A percentile compares a stretch with the other conserved stretches of the same genome.
phyloP scores from a whole-genome alignment of 768 basidiomycete genomes.

The Mrakia blollopis region DNA sequence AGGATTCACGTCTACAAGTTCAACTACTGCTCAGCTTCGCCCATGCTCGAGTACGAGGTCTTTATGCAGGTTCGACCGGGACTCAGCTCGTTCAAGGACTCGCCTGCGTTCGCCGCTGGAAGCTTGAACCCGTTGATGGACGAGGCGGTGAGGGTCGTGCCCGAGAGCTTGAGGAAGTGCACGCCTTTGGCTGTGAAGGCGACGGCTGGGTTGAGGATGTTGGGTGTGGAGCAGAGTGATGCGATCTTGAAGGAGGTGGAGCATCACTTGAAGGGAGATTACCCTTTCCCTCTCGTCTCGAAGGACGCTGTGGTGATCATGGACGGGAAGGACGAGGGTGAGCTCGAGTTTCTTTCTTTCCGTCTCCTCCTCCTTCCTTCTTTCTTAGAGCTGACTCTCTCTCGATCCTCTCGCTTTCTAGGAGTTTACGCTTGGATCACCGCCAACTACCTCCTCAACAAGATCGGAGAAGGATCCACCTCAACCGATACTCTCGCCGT shows the following conservation, averaged over 20 bases:
- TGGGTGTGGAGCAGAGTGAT: constrained; percentile 58
- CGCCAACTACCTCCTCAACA: constrained; percentile 81
- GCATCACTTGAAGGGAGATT: constrained; percentile 54
- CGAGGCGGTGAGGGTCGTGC: constrained; percentile 73
- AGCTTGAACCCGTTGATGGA: constrained; percentile 74
- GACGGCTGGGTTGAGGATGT: constrained; percentile 75
- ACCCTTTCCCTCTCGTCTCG: constrained; percentile 63
- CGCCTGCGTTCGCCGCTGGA: constrained; percentile 61
- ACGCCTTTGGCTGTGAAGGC: constrained; percentile 89
- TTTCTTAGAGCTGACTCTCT: neutral
- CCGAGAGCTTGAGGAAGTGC: constrained; percentile 59
- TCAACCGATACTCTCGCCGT: constrained; percentile 69
- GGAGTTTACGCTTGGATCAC: constrained; percentile 97
- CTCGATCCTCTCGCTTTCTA: constrained; percentile 22
- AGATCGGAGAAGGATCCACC: constrained; percentile 57
- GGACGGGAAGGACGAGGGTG: constrained; percentile 91
- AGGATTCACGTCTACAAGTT: constrained; percentile 99
- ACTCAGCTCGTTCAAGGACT: constrained; percentile 56
- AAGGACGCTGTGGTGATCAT: constrained; percentile 73
- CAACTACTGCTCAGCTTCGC: constrained; percentile 73
- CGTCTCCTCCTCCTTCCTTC: neutral
- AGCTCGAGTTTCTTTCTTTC: constrained; percentile 24
- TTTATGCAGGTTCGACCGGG: constrained; percentile 80
- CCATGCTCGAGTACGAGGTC: constrained; percentile 84
- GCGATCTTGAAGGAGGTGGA: constrained; percentile 74